These are phyloP conservation scores for Cercospora sp. DNA, from an alignment of 2,329 filamentous ascomycete species.

Conservation along the genomic window DNA sequence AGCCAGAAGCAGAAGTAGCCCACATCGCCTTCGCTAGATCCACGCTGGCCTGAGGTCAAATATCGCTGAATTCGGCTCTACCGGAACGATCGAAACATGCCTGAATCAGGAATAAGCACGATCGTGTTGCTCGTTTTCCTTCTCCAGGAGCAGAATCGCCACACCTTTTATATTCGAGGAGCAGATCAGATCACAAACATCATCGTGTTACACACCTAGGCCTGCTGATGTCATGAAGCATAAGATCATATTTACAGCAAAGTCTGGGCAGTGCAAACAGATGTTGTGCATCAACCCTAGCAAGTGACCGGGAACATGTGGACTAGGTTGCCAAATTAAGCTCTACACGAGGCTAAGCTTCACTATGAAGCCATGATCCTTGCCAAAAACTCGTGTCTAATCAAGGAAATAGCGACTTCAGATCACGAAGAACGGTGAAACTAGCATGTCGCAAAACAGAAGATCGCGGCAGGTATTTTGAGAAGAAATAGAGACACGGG, in stretches of 20 bases:
- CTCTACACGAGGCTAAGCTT: background rate
- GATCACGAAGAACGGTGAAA: background rate
- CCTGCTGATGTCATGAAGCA: background rate
- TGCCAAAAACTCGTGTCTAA: background rate
- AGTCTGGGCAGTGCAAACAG: background rate
- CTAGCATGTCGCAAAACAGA: background rate
- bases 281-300: background rate
- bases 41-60: background rate
- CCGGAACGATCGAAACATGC: background rate
- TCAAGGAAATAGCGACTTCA: background rate
- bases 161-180: background rate
- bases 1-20: background rate
- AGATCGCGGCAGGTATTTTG: background rate
- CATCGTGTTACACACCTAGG: background rate
- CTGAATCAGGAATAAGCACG: background rate
- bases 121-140: background rate
- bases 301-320: background rate
- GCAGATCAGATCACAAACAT: background rate
- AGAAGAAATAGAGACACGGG: background rate
- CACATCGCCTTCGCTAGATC: background rate
- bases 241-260: background rate
- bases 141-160: background rate
- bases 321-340: background rate
- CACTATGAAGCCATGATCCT: background rate
- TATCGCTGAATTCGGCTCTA: background rate